phyloP scores from a whole-genome alignment of 2,329 filamentous ascomycete genomes.

The Microdochium paspali region DNA sequence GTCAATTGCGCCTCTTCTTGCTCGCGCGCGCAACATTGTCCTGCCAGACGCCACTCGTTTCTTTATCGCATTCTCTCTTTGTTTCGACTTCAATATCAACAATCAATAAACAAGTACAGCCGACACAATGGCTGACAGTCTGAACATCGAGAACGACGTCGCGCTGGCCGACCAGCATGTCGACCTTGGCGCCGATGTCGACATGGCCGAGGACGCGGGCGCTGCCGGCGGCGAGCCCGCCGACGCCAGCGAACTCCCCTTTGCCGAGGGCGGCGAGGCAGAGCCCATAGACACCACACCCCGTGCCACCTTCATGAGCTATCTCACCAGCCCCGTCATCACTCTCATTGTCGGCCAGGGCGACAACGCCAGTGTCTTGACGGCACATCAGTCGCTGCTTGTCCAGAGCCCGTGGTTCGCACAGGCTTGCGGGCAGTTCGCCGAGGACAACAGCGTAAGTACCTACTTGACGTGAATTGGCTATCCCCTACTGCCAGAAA shows the following conservation, averaged over 20 bases:
- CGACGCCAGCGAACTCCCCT: conserved; percentile 22
- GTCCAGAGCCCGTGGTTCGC: conserved; percentile 66
- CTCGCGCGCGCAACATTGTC: too few relatives aligned
- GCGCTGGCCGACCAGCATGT: conserved; percentile 15
- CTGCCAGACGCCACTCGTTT: too few relatives aligned
- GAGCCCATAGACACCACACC: conserved; percentile 17
- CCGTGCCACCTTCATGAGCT: conserved; percentile 41
- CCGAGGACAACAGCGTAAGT: conserved; percentile 50
- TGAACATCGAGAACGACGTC: conserved; percentile 11
- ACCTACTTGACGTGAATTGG: neutral
- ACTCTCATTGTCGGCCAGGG: conserved; percentile 56
- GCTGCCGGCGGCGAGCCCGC: conserved; percentile 14
- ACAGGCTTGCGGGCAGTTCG: conserved; percentile 51
- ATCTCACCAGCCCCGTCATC: conserved; percentile 61
- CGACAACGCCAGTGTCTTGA: conserved; percentile 53
- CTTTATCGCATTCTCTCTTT: too few relatives aligned
- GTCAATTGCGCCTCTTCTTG: too few relatives aligned
- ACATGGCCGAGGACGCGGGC: conserved; percentile 24
- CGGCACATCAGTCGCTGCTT: conserved; percentile 73
- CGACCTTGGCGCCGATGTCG: conserved; percentile 24
- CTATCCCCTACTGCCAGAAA: neutral
- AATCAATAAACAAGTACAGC: too few relatives aligned
- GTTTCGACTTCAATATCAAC: too few relatives aligned
- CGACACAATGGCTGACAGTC: conserved; percentile 13
- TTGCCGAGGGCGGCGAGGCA: conserved; percentile 25